Evolutionary conservation across 208 protist genomes (phyloP), one percentile per base, ranked within the genome.

Genomic region (Endotrypanum monterogeii): DNA sequence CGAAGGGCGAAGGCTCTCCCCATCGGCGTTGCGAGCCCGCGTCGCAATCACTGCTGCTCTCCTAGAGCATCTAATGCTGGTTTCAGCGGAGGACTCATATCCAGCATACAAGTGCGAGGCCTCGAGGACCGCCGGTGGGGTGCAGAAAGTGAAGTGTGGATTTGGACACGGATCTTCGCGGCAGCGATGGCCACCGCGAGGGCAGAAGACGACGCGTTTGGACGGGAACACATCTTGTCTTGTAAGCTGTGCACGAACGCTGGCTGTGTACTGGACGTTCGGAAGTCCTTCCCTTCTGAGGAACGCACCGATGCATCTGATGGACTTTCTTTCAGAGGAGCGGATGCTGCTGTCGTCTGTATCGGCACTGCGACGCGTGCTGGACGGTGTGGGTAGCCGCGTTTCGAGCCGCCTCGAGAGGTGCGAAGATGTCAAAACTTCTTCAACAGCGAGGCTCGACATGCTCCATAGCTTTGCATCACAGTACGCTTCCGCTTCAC

Each of bases 211-310:
- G 9, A n/a, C 12, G 67, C 28, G 46, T 32, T 65, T 46, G 60
- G 60, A 65, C 23, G 37, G 18, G 9, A 20, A 32, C 5, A 35
- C 56, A 20, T 20, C 30, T 28, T 58, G 67, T n/a, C 25, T 73
- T 70, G 39, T 25, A 3, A 39, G 62, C n/a, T 69, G 61, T 5
- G 69, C 76, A 25, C 76, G 76, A 6, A 65, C 56, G 60, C 32
- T 80, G 32, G 76, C 76, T n/a, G 25, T 75, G 70, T 70, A 80
- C 46, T 80, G 76, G 76, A 66, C 75, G 48, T 76, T 62, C 56
- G 28, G 55, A 32, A 55, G 48, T 30, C 28, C 58, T 16, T 37
- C 23, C 46, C 44, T 67, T 1, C 2, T 60, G 46, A 37, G 18
- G 20, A 23, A 14, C 65, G 30, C 23, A 11, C 46, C 30, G n/a